phyloP scores from a whole-genome alignment of 768 basidiomycete genomes.

The Termitomyces sp. region DNA sequence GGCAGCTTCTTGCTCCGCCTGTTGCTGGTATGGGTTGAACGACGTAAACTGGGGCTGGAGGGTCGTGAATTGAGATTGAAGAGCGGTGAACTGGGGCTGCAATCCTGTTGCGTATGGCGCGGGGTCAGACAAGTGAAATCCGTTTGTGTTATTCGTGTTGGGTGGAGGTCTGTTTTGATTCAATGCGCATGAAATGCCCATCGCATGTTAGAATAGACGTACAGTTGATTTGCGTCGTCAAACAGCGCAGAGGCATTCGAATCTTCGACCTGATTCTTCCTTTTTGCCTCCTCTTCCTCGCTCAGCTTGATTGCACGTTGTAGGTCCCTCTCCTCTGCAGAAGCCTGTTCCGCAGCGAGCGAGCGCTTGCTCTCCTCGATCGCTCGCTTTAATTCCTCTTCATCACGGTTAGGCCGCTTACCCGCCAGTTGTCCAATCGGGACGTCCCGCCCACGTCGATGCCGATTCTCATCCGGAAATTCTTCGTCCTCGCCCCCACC shows the following conservation, averaged over 20 bases:
- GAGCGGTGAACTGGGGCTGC: slow-evolving; percentile 48
- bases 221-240: slow-evolving; percentile 84
- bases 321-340: slow-evolving; percentile 80
- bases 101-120: slow-evolving; percentile 55
- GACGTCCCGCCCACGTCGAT: slow-evolving; percentile 22
- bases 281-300: slow-evolving; percentile 83
- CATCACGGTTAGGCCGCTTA: slow-evolving; percentile 46
- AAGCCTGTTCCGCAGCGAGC: slow-evolving; percentile 66
- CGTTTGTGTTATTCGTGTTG: slow-evolving; percentile 36
- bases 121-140: slow-evolving; percentile 62
- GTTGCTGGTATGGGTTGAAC: slow-evolving; percentile 94
- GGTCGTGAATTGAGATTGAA: slow-evolving; percentile 49
- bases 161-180: slow-evolving; percentile 26
- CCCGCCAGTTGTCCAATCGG: slow-evolving; percentile 19
- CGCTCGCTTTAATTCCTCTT: slow-evolving; percentile 81
- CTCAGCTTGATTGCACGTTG: slow-evolving; percentile 80
- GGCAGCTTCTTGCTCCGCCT: slow-evolving; percentile 84
- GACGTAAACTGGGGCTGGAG: slow-evolving; percentile 85
- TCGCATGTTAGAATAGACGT: slow-evolving; percentile 23
- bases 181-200: slow-evolving; percentile 18
- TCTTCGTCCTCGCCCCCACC: slow-evolving; percentile 33
- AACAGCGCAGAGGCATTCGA: slow-evolving; percentile 75
- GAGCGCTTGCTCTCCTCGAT: slow-evolving; percentile 87
- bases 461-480: slow-evolving; percentile 43
- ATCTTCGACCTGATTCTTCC: slow-evolving; percentile 68